Conservation (phyloP, 257 asterid genomes). For the Anisodus tanguticus region DNA sequence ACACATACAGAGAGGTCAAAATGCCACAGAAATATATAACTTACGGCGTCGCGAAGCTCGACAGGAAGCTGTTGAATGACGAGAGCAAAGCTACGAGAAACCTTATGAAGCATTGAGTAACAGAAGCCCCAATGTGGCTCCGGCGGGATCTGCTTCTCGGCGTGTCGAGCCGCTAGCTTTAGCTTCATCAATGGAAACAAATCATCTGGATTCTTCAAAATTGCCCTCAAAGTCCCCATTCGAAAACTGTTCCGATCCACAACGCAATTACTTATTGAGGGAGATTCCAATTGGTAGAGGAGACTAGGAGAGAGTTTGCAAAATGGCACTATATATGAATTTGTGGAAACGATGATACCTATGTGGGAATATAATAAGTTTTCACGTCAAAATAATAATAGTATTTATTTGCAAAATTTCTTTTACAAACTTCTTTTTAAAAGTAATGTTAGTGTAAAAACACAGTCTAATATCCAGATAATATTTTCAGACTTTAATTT, state of each 20-base stretch:
- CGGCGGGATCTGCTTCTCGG: constrained; percentile 87
- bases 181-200: constrained; percentile 81
- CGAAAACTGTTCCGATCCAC: background rate
- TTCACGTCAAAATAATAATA: too few relatives aligned
- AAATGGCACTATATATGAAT: background rate
- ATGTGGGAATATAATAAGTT: background rate
- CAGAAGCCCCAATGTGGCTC: constrained; percentile 97
- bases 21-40: constrained; percentile 32
- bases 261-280: background rate
- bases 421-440: background rate
- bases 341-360: constrained; percentile 10
- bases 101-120: constrained; percentile 83
- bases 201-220: constrained; percentile 85
- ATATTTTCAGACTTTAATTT: too few relatives aligned
- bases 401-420: too few relatives aligned
- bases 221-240: constrained; percentile 67
- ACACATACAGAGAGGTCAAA: background rate
- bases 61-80: constrained; percentile 93
- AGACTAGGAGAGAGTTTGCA: background rate
- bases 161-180: constrained; percentile 65
- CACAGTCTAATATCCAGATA: too few relatives aligned
- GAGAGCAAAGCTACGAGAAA: constrained; percentile 84
- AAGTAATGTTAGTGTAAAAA: too few relatives aligned
- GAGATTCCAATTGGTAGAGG: background rate
- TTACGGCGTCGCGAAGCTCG: constrained; percentile 94